Evolutionary conservation across 73 alveolate genomes (phyloP), one percentile per base, ranked within the genome.

Genomic region (Durusdinium trenchii): DNA sequence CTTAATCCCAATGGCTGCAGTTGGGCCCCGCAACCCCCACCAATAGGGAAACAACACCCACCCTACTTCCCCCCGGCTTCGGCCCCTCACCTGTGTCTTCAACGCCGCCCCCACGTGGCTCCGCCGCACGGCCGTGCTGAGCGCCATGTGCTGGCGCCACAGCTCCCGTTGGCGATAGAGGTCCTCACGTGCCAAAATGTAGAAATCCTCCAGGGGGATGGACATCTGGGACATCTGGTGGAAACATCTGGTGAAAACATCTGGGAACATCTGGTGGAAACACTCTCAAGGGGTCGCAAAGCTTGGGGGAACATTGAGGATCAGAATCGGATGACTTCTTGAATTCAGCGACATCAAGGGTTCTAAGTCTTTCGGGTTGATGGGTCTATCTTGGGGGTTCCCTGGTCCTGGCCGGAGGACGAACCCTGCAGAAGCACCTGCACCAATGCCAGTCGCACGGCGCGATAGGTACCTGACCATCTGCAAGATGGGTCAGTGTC

Each of bases 131-230:
- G 35, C 52, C 54, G 94, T 84, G 75, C 36, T 50, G 54, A 84
- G 94, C 94, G 51, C 94, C 94, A 84, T 84, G 94, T 84, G 94
- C n/a, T 84, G 94, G 26, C 94, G 94, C 94, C 94, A 84, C 54
- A 84, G 76, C 76, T 84, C 94, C 40, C 94, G 94, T 38, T 84
- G 94, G 9, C 94, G 94, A 52, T 51, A 84, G 54, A 84, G 35
- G 76, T 84, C 73, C 51, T 84, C 76, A 32, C 75, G 94, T 3
- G 75, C 75, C 52, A 36, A 50, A 52, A 84, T 75, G n/a, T 84
- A 84, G 40, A 84, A 84, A 28, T 84, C 94, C 94, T 84, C 40
- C 50, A 45, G 12, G 60, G 30, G 14, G 6, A 3, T 38, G 84
- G 40, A 20, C 71, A 26, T n/a, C n/a, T n/a, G n/a, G n/a, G n/a